phyloP scores from a whole-genome alignment of 1,284 basidiomycete genomes.

The Earliella scabrosa region DNA sequence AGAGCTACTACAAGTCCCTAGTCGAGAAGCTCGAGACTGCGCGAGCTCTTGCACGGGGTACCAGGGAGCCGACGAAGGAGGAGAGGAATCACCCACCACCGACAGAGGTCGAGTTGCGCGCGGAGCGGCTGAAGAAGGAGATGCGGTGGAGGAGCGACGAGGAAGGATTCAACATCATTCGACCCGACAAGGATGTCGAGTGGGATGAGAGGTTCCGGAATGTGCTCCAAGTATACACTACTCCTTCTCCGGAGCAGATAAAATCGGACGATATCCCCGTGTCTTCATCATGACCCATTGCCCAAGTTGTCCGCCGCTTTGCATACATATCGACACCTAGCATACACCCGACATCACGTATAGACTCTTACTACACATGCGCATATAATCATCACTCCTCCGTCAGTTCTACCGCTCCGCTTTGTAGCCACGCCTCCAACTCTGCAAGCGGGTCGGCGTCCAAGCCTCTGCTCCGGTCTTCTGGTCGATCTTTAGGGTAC shows the following conservation, averaged over 20 bases:
- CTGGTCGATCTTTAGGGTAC: not conserved
- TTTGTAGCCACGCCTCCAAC: slow-evolving; percentile 52
- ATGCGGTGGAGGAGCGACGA: slow-evolving; percentile 79
- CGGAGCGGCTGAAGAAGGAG: slow-evolving; percentile 88
- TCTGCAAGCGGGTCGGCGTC: slow-evolving; percentile 46
- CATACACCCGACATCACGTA: slow-evolving; percentile 14
- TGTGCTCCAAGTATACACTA: slow-evolving; percentile 68
- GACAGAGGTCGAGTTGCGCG: slow-evolving; percentile 85
- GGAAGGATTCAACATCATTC: slow-evolving; percentile 79
- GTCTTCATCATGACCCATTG: slow-evolving; percentile 2
- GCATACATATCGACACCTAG: slow-evolving; percentile 5
- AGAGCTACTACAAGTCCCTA: slow-evolving; percentile 81
- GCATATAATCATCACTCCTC: slow-evolving; percentile 24
- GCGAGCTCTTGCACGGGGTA: slow-evolving; percentile 76
- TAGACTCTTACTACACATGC: slow-evolving; percentile 6
- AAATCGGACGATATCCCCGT: not conserved
- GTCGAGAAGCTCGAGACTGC: slow-evolving; percentile 74
- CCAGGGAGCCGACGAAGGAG: slow-evolving; percentile 85
- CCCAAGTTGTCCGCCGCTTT: too few species aligned
- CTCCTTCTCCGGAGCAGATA: slow-evolving; percentile 35
- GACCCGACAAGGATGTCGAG: slow-evolving; percentile 60
- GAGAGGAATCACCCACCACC: slow-evolving; percentile 83
- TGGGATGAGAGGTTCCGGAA: slow-evolving; percentile 82
- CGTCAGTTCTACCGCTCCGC: slow-evolving; percentile 45
- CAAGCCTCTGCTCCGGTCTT: not conserved